Conservation (phyloP, 2,329 filamentous ascomycete genomes). For the Aphanocladium album region DNA sequence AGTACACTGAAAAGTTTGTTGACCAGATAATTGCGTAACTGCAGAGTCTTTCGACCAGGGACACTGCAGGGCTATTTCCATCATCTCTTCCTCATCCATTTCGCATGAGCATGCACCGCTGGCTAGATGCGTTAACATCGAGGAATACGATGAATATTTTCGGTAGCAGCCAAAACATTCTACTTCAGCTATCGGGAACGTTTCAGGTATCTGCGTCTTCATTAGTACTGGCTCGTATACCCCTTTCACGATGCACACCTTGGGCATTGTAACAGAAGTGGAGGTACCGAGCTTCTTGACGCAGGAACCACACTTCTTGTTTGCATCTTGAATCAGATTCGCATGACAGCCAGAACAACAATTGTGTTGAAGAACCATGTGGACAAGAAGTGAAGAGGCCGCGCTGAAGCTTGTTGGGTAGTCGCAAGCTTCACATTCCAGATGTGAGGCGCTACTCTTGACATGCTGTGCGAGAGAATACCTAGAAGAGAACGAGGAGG, state of each 20-base stretch:
- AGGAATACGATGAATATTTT: background rate
- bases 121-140: background rate
- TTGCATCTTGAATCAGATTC: background rate
- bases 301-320: background rate
- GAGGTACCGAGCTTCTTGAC: background rate
- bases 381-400: background rate
- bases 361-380: background rate
- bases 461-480: background rate
- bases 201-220: background rate
- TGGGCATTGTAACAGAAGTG: background rate
- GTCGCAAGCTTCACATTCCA: background rate
- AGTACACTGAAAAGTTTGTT: background rate
- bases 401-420: background rate
- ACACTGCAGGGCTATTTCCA: background rate
- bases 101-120: background rate
- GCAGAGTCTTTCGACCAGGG: background rate
- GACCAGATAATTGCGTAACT: background rate
- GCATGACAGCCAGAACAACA: background rate
- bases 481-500: background rate
- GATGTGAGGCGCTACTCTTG: background rate
- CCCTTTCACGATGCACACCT: background rate
- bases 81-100: background rate
- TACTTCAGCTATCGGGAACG: background rate
- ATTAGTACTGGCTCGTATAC: background rate
- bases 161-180: background rate